These are phyloP conservation scores for Stenocarpella maydis DNA, from an alignment of 2,329 filamentous ascomycete species.

Conservation along the genomic window DNA sequence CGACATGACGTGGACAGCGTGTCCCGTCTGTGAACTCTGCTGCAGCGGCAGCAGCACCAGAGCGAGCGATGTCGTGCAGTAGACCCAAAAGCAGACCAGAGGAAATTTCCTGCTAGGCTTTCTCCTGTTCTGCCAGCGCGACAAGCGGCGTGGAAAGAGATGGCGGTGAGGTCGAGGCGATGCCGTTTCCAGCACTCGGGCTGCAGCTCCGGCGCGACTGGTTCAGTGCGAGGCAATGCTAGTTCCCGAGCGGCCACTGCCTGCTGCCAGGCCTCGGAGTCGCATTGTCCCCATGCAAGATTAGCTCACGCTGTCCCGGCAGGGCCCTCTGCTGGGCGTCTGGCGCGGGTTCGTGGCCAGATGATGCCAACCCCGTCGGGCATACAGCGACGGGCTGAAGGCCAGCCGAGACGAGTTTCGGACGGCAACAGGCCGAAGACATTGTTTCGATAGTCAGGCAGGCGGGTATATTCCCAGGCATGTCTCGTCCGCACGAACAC, in stretches of 20 bases:
- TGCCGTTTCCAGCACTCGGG: slow-evolving; percentile 14
- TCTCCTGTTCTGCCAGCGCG: slow-evolving; percentile 28
- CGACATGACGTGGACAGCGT: slow-evolving; percentile 5
- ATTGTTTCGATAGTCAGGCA: too few species aligned
- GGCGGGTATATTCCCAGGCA: too few species aligned
- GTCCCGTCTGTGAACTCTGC: background rate
- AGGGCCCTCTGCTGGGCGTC: slow-evolving; percentile 1
- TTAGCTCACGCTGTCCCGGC: background rate
- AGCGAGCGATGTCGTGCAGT: slow-evolving; percentile 25
- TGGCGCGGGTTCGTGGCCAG: background rate
- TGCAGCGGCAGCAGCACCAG: background rate
- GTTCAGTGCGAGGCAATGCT: slow-evolving; percentile 15
- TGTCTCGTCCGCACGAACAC: background rate
- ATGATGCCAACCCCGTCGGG: background rate
- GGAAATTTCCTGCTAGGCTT: background rate
- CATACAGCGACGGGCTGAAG: background rate
- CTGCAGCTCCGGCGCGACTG: slow-evolving; percentile 19
- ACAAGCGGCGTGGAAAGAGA: slow-evolving; percentile 20
- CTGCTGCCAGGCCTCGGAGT: slow-evolving; percentile 2
- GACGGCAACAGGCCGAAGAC: background rate
- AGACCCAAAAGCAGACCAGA: slow-evolving; percentile 9
- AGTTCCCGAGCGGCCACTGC: slow-evolving; percentile 17
- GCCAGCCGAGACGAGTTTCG: slow-evolving; percentile 16
- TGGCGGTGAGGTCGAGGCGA: slow-evolving; percentile 33
- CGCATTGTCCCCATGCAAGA: slow-evolving; percentile 29